A percentile compares a stretch with the other conserved stretches of the same genome.
Conservation (phyloP, 768 basidiomycete genomes). For the Strobilomyces confusus region DNA sequence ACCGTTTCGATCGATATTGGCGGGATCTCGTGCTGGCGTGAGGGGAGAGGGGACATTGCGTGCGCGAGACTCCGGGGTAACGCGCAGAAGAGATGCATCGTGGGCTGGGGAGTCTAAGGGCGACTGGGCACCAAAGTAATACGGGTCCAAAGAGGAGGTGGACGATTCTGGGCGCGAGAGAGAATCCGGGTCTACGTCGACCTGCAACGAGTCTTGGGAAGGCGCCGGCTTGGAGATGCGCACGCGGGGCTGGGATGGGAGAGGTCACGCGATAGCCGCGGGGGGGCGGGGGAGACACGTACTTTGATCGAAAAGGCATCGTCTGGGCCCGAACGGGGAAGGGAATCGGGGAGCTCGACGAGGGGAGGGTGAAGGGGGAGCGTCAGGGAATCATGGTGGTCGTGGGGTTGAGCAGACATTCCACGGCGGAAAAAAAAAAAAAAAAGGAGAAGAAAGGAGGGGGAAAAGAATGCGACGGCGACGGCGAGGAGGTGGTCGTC, state of each 20-base stretch:
- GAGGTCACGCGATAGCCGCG: background rate
- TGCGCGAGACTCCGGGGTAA: slow-evolving; percentile 58
- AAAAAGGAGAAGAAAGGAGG: slow-evolving; percentile 16
- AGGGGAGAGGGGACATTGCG: slow-evolving; percentile 58
- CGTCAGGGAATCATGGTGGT: slow-evolving; percentile 33
- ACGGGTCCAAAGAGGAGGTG: slow-evolving; percentile 82
- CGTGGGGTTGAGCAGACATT: slow-evolving; percentile 42
- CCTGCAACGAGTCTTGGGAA: slow-evolving; percentile 26
- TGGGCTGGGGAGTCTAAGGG: slow-evolving; percentile 64
- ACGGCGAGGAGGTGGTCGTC: slow-evolving; percentile 20
- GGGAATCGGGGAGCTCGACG: slow-evolving; percentile 42
- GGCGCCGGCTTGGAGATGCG: slow-evolving; percentile 43
- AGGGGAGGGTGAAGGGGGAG: slow-evolving; percentile 22
- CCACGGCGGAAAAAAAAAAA: slow-evolving; percentile 4
- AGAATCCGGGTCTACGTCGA: slow-evolving; percentile 43
- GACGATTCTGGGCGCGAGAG: slow-evolving; percentile 67
- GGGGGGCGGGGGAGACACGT: background rate
- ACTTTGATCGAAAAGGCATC: slow-evolving; percentile 11
- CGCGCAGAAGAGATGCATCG: slow-evolving; percentile 36
- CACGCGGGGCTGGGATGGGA: slow-evolving; percentile 39
- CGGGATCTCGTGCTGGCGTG: slow-evolving; percentile 73
- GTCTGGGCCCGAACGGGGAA: slow-evolving; percentile 18
- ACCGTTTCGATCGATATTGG: slow-evolving; percentile 77
- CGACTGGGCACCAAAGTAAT: slow-evolving; percentile 75
- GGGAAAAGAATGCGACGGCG: slow-evolving; percentile 23